phyloP scores from a whole-genome alignment of 768 basidiomycete genomes.

The Termitomyces sp. region DNA sequence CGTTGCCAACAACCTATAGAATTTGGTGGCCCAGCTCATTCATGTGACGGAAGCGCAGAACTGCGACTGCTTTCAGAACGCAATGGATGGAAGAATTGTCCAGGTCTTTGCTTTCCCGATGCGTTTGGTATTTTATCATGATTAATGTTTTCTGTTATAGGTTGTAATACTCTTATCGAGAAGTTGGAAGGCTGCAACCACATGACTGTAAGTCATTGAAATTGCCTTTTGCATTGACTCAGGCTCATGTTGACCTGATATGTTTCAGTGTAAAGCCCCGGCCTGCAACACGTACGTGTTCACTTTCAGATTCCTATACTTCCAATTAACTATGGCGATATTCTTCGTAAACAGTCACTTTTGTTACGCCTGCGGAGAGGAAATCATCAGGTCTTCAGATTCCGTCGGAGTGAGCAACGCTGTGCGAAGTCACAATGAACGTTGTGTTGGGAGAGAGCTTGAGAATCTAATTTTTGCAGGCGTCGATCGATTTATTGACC shows the following conservation, averaged over 20 bases:
- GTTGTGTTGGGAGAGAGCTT: not conserved
- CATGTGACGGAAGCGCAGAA: conserved; percentile 55
- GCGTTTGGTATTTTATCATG: not conserved
- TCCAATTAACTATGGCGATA: not conserved
- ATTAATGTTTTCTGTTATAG: conserved; percentile 18
- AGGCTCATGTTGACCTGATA: not conserved
- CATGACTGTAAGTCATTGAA: conserved; percentile 40
- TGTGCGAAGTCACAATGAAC: not conserved
- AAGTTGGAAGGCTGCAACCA: conserved; percentile 53
- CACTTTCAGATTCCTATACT: not conserved
- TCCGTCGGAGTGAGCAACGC: not conserved
- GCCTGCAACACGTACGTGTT: conserved; percentile 46
- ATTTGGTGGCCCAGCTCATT: conserved; percentile 23
- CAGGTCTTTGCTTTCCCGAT: conserved; percentile 25
- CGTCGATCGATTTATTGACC: not conserved
- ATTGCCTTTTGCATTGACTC: not conserved
- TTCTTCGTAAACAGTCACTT: conserved; percentile 31
- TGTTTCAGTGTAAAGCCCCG: conserved; percentile 41
- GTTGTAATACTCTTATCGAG: conserved; percentile 42
- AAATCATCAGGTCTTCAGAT: conserved; percentile 29
- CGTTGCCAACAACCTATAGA: conserved; percentile 40
- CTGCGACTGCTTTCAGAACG: conserved; percentile 45
- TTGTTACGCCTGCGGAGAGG: conserved; percentile 45
- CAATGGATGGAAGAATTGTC: conserved; percentile 63
- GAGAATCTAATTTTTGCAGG: not conserved